Percentiles rank a stretch among this genome's conserved stretches.
Evolutionary conservation across 345 rosid genomes (phyloP).

Genomic region (Eucalyptus pauciflora): DNA sequence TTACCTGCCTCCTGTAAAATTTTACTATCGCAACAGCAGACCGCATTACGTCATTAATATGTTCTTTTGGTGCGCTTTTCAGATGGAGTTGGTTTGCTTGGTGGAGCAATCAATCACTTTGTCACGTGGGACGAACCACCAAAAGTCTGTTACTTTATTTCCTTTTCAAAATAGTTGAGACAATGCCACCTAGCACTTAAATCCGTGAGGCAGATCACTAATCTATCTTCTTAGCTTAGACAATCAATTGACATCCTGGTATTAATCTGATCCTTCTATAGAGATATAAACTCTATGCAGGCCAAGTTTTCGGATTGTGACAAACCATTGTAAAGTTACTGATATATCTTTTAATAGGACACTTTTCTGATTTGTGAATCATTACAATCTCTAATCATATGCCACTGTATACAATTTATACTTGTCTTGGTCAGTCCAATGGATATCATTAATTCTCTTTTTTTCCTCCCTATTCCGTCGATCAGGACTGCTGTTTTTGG

Average conservation of each 20-base stretch:
- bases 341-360: background rate
- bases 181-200: background rate
- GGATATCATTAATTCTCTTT: background rate
- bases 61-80: slow-evolving; percentile 2
- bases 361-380: background rate
- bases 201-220: background rate
- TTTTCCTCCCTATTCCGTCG: background rate
- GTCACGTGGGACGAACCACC: slow-evolving; percentile 55
- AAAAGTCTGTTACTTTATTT: slow-evolving; percentile 45
- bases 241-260: background rate
- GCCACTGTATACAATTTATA: background rate
- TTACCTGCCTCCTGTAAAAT: background rate
- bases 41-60: background rate
- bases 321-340: background rate
- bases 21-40: background rate
- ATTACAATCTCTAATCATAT: background rate
- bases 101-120: slow-evolving; percentile 81
- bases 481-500: background rate
- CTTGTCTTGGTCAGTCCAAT: background rate
- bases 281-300: background rate
- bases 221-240: background rate
- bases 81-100: slow-evolving; percentile 98
- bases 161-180: background rate
- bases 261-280: background rate
- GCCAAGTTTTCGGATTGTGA: background rate